A percentile compares a stretch with the other conserved stretches of the same genome.
Evolutionary conservation across 345 rosid species (phyloP).

Genomic region (Eucalyptus guilfoylei): DNA sequence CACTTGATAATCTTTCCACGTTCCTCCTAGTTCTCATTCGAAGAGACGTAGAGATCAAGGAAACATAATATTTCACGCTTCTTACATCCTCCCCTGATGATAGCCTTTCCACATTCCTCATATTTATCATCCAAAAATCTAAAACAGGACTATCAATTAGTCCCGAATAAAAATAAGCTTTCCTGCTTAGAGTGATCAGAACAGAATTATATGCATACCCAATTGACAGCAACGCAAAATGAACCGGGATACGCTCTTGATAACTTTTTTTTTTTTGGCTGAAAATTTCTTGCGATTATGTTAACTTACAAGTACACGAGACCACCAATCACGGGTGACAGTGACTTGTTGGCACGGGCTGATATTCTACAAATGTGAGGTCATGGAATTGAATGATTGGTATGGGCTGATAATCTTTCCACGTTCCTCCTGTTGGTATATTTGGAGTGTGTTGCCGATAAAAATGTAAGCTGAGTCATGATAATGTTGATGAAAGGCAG

Average conservation of each 20-base stretch:
- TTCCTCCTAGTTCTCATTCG: background rate
- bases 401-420: no score
- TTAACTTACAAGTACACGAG: no score
- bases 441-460: no score
- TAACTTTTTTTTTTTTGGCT: fast-evolving
- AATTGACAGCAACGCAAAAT: background rate
- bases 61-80: fast-evolving
- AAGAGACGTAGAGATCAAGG: background rate
- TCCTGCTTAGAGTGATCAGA: background rate
- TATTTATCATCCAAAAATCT: background rate
- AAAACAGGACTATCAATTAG: background rate
- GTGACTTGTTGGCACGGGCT: no score
- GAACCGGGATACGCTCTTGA: background rate
- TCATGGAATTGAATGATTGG: no score
- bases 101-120: background rate
- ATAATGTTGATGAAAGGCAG: no score
- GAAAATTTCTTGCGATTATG: no score
- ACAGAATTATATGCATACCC: background rate
- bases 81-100: background rate
- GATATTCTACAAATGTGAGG: no score
- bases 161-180: background rate
- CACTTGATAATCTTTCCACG: background rate
- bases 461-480: no score
- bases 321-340: no score
- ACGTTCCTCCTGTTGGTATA: no score